Conservation (phyloP, 768 basidiomycete species). For the Agaricus blazei region DNA sequence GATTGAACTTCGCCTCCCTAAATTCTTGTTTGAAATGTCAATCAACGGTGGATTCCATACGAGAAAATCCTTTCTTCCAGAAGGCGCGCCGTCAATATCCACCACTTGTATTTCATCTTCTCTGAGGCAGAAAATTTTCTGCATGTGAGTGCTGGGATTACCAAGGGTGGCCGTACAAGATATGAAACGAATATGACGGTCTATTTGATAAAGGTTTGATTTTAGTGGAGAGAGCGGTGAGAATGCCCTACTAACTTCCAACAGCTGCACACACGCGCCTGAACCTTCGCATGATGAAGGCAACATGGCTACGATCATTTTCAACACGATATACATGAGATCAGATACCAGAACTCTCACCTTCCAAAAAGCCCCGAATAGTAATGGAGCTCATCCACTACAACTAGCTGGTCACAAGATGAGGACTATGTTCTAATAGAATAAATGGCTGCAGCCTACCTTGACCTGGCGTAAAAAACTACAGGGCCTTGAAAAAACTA, state of each 20-base stretch:
- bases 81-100: conserved; percentile 77
- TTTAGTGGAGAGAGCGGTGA: neutral
- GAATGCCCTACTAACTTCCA: conserved; percentile 51
- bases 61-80: conserved; percentile 74
- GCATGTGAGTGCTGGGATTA: conserved; percentile 74
- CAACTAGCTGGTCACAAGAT: conserved; percentile 46
- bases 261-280: conserved; percentile 71
- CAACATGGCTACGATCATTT: conserved; percentile 57
- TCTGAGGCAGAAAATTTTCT: conserved; percentile 64
- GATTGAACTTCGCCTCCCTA: conserved; percentile 56
- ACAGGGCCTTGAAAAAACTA: conserved; percentile 5
- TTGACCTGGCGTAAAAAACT: conserved; percentile 77
- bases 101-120: conserved; percentile 59
- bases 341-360: conserved; percentile 26
- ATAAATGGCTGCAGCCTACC: conserved; percentile 17
- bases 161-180: conserved; percentile 88
- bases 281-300: conserved; percentile 71
- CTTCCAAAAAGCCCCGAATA: conserved; percentile 80
- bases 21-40: conserved; percentile 45
- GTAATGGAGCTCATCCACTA: conserved; percentile 85
- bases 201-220: conserved; percentile 25
- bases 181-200: conserved; percentile 56
- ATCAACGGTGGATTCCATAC: conserved; percentile 70
- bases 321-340: neutral
- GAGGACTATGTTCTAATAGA: neutral